A percentile compares a stretch with the other conserved stretches of the same genome.
Conservation (phyloP, 2,329 filamentous ascomycete genomes). For the Geosmithia flava region DNA sequence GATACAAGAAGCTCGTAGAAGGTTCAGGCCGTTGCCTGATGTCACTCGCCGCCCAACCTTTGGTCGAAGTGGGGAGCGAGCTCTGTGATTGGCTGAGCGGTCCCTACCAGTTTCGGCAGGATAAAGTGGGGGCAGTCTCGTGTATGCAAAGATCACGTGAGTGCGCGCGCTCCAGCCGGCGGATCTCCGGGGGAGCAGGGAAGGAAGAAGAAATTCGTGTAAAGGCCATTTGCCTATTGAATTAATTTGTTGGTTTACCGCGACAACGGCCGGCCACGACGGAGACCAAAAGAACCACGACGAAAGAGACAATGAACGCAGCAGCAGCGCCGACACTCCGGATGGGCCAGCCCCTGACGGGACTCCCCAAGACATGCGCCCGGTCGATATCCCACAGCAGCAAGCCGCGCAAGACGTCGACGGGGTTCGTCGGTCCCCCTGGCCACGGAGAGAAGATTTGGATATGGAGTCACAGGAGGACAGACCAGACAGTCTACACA, state of each 20-base stretch:
- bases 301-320: conserved; percentile 20
- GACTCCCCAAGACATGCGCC: conserved; percentile 25
- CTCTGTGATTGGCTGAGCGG: conserved; percentile 8
- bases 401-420: conserved; percentile 1
- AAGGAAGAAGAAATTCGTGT: background rate
- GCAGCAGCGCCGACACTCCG: conserved; percentile 16
- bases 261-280: conserved; percentile 7
- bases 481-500: conserved; percentile 41
- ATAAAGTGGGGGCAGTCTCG: background rate
- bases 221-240: background rate
- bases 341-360: conserved; percentile 26
- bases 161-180: background rate
- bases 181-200: background rate
- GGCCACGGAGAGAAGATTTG: conserved; percentile 46
- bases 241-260: background rate
- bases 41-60: conserved; percentile 11
- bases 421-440: conserved; percentile 6
- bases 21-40: conserved; percentile 21
- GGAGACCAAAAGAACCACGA: conserved; percentile 4
- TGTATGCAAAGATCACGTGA: background rate
- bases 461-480: conserved; percentile 37
- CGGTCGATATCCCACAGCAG: conserved; percentile 19
- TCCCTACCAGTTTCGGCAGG: background rate
- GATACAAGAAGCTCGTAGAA: conserved; percentile 16
- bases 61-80: conserved; percentile 11